A percentile compares a stretch with the other conserved stretches of the same genome.
phyloP scores from a whole-genome alignment of 2,329 filamentous ascomycete genomes.

The Epichloe bromicola region DNA sequence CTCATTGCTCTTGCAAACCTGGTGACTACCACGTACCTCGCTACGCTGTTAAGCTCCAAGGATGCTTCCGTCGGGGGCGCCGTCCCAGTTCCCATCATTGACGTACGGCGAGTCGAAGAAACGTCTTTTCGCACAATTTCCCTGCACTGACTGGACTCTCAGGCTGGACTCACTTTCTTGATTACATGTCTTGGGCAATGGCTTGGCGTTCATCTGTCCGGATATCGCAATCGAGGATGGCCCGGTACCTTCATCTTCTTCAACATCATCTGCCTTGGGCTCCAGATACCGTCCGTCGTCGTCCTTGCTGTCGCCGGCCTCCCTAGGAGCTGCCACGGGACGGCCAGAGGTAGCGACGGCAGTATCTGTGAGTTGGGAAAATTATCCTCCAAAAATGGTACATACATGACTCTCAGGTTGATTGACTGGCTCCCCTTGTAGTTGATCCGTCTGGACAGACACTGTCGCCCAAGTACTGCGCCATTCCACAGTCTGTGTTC shows the following conservation, averaged over 20 bases:
- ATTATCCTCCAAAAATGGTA: not conserved
- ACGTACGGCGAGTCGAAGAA: not conserved
- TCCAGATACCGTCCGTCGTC: too few relatives aligned
- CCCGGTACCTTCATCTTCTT: too few relatives aligned
- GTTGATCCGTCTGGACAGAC: not conserved
- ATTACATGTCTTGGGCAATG: too few relatives aligned
- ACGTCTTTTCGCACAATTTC: too few relatives aligned
- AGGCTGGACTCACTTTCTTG: too few relatives aligned
- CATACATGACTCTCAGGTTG: not conserved
- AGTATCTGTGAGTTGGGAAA: not conserved
- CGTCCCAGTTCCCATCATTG: not conserved
- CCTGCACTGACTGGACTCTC: not conserved
- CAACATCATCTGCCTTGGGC: too few relatives aligned
- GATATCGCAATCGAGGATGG: too few relatives aligned
- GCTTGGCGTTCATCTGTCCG: too few relatives aligned
- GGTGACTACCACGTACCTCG: too few relatives aligned
- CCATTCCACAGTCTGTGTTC: not conserved
- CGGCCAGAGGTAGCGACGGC: not conserved
- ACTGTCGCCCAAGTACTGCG: not conserved
- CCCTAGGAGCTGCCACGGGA: not conserved
- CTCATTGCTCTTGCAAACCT: too few relatives aligned
- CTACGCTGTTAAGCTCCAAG: too few relatives aligned
- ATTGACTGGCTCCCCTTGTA: not conserved
- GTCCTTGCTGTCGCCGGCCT: too few relatives aligned
- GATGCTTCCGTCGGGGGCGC: not conserved